Conservation (phyloP, 1,284 basidiomycete species). For the Boletus sp. region DNA sequence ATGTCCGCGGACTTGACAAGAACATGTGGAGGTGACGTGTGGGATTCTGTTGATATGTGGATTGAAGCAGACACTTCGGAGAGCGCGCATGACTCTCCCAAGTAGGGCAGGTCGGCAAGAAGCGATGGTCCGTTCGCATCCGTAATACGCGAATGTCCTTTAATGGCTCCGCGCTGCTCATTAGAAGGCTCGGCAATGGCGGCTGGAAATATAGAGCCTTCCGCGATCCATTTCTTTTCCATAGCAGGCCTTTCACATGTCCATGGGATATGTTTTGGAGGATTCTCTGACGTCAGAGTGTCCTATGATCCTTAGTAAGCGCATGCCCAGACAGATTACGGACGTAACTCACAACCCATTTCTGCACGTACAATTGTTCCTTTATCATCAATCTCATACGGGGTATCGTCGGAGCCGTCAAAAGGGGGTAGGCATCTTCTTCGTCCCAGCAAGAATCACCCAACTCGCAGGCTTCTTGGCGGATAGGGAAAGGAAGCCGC, state of each 20-base stretch:
- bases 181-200: conserved; percentile 37
- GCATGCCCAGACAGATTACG: background rate
- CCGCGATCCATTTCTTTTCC: conserved; percentile 45
- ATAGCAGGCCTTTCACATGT: conserved; percentile 32
- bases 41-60: conserved; percentile 1
- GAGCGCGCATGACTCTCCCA: conserved; percentile 1
- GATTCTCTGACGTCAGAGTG: conserved; percentile 31
- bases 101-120: background rate
- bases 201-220: conserved; percentile 51
- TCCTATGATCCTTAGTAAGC: conserved; percentile 26
- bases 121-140: background rate
- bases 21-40: background rate
- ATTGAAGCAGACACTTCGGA: conserved; percentile 1
- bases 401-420: conserved; percentile 52
- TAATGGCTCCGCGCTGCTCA: conserved; percentile 18
- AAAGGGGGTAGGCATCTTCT: conserved; percentile 11
- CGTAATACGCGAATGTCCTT: background rate
- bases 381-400: conserved; percentile 49
- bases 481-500: conserved; percentile 29
- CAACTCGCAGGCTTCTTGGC: conserved; percentile 22
- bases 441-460: conserved; percentile 23
- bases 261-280: conserved; percentile 50
- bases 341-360: conserved; percentile 51
- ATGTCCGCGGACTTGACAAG: conserved; percentile 11
- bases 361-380: conserved; percentile 48